These are phyloP conservation scores for Coemansia sp. DNA, from an alignment of 192 early-diverging fungal genomes.

Conservation along the genomic window DNA sequence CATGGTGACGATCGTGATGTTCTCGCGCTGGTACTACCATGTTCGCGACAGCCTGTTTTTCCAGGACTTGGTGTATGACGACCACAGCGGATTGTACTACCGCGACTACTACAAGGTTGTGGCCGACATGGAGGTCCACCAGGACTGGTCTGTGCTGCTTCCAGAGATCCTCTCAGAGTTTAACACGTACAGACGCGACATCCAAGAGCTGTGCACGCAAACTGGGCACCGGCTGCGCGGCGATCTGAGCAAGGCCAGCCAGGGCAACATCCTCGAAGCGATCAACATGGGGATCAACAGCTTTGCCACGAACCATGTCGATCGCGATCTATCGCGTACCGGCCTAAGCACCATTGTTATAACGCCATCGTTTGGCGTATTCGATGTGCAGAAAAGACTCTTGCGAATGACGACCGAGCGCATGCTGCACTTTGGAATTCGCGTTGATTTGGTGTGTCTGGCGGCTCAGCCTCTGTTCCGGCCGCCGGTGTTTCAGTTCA, in stretches of 20 bases:
- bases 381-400: conserved; percentile 82
- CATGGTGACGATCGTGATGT: conserved; percentile 93
- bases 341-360: conserved; percentile 87
- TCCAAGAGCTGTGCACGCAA: conserved; percentile 43
- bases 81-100: conserved; percentile 67
- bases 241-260: conserved; percentile 78
- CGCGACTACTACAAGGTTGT: conserved; percentile 96
- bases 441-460: conserved; percentile 90
- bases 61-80: conserved; percentile 53
- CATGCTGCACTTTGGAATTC: conserved; percentile 90
- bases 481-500: conserved; percentile 85
- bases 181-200: conserved; percentile 50
- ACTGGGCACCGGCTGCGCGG: conserved; percentile 64
- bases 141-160: conserved; percentile 62
- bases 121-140: conserved; percentile 79
- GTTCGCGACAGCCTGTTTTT: conserved; percentile 52
- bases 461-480: conserved; percentile 84
- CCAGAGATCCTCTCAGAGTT: conserved; percentile 53
- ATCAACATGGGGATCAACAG: conserved; percentile 96
- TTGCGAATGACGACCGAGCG: conserved; percentile 92
- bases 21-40: conserved; percentile 85
- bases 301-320: conserved; percentile 90
- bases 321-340: conserved; percentile 91
- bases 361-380: conserved; percentile 88
- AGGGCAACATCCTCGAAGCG: conserved; percentile 95